A percentile compares a stretch with the other conserved stretches of the same genome.
These are phyloP conservation scores for Fusarium chaquense DNA, from an alignment of 2,329 filamentous ascomycete genomes.

Conservation along the genomic window DNA sequence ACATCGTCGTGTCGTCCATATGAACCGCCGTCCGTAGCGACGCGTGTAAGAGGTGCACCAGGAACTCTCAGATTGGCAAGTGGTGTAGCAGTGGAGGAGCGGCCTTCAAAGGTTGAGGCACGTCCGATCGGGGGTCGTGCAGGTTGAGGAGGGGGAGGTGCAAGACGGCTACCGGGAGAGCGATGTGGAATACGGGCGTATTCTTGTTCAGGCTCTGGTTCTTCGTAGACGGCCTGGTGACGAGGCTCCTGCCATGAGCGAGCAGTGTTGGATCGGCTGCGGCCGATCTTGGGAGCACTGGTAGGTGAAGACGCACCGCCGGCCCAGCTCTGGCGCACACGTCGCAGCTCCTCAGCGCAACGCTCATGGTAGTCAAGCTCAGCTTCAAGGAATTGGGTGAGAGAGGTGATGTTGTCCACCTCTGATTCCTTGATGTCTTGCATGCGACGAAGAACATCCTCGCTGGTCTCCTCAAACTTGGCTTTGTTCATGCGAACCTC, in stretches of 20 bases:
- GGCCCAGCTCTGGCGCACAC: slow-evolving; percentile 62
- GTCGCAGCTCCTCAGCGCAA: slow-evolving; percentile 83
- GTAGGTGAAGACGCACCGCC: slow-evolving; percentile 46
- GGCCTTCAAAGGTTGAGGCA: slow-evolving; percentile 56
- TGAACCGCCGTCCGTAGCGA: slow-evolving; percentile 53
- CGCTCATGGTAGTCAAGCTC: slow-evolving; percentile 93
- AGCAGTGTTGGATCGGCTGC: slow-evolving; percentile 62
- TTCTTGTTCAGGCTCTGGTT: slow-evolving; percentile 47
- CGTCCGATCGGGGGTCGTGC: slow-evolving; percentile 54
- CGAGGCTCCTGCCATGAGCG: slow-evolving; percentile 59
- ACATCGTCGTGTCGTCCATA: slow-evolving; percentile 55
- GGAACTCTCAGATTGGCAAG: slow-evolving; percentile 45
- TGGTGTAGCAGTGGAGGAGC: slow-evolving; percentile 40
- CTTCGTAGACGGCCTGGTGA: slow-evolving; percentile 51
- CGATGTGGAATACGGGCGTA: slow-evolving; percentile 60
- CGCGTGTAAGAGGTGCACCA: slow-evolving; percentile 57
- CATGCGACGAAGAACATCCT: slow-evolving; percentile 93
- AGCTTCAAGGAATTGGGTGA: slow-evolving; percentile 85
- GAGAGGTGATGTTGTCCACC: slow-evolving; percentile 81
- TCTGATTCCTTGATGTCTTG: slow-evolving; percentile 96
- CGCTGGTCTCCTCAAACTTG: slow-evolving; percentile 95
- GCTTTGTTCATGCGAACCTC: slow-evolving; percentile 90
- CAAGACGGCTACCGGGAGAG: slow-evolving; percentile 52
- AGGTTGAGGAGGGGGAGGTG: slow-evolving; percentile 53
- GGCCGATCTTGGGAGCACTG: slow-evolving; percentile 40